Conservation (phyloP, 768 basidiomycete genomes). For the Lenzites betulinus region DNA sequence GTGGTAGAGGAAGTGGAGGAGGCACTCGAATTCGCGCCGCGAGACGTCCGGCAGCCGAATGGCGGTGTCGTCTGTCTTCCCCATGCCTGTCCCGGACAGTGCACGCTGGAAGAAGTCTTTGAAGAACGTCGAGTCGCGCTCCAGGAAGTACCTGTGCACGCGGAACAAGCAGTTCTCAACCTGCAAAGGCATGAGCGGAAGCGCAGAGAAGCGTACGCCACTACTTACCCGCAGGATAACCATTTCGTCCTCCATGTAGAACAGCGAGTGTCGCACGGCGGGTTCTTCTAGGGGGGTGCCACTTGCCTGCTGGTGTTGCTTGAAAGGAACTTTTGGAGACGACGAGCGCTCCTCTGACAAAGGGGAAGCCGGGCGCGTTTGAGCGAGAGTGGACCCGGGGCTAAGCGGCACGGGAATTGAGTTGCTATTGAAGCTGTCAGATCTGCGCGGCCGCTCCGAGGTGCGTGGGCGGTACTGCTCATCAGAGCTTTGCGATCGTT, state of each 20-base stretch:
- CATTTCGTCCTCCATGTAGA: slow-evolving; percentile 23
- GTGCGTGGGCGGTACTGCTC: slow-evolving; percentile 2
- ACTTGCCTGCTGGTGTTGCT: not conserved
- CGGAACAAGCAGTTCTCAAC: slow-evolving; percentile 41
- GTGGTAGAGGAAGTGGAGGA: slow-evolving; percentile 43
- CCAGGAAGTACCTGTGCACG: slow-evolving; percentile 43
- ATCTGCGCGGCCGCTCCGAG: slow-evolving; percentile 4
- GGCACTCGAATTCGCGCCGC: slow-evolving; percentile 38
- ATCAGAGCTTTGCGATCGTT: not conserved
- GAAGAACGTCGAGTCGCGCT: slow-evolving; percentile 42
- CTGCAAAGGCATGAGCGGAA: slow-evolving; percentile 22
- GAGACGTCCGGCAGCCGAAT: slow-evolving; percentile 38
- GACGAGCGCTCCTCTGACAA: slow-evolving; percentile 11
- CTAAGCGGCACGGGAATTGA: slow-evolving; percentile 15
- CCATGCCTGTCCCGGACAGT: slow-evolving; percentile 20
- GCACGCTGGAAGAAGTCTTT: slow-evolving; percentile 37
- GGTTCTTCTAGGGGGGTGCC: slow-evolving; percentile 15
- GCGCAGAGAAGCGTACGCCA: too few relatives aligned
- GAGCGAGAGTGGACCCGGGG: slow-evolving; percentile 19
- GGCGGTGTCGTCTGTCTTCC: slow-evolving; percentile 35
- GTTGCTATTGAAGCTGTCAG: not conserved
- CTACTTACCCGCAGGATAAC: slow-evolving; percentile 15
- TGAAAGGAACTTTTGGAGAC: slow-evolving; percentile 7
- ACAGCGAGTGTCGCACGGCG: slow-evolving; percentile 17
- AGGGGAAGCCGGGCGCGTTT: slow-evolving; percentile 17